Evolutionary conservation across 2,329 filamentous ascomycete species (phyloP), one percentile per base, ranked within the genome.

Genomic region (Aureobasidium zeae): DNA sequence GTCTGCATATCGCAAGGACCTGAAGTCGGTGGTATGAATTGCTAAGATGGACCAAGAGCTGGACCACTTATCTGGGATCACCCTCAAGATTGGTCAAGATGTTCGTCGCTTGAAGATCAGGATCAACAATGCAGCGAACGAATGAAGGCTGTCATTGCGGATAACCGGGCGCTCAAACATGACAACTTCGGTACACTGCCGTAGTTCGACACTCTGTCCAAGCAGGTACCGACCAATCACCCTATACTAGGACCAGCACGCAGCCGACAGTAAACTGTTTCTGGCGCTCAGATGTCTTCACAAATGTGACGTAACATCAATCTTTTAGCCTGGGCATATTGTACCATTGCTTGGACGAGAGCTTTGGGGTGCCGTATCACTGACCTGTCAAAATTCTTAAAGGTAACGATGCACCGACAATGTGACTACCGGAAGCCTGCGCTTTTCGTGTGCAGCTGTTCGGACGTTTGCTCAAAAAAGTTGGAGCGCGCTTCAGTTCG

Each of bases 151-250:
- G 17, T 15, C 32, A 44, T 44, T 35, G 33, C 32, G 32, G 31
- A 36, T 35, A 31, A 30, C 33, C 41, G 31, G 41, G 32, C 13
- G 3, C 20, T 44, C 31, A 44, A 44, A 44, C 41, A 44, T 36
- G 41, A 34, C 39, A 44, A 35, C 16, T 35, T 12, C 32, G 32
- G 41, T 44, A 36, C 31, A 29, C 19, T 44, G 41, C 41, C 41
- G 41, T 24, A 44, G 32, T 44, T 44, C 17, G 41, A 44, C 41
- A 12, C 22, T 20, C 31, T 12, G 3, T 16, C 24, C 32, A 24
- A 44, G 31, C 41, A 44, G 41, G 41, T 35, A 36, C 32, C 41
- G 16, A 15, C 33, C 41, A 35, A 35, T 36, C 33, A 36, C 41
- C 31, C 31, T 25, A 36, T 26, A 24, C 5, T 8, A 44, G 29